Evolutionary conservation across 768 basidiomycete species (phyloP).

Genomic region (Saitozyma sp.): DNA sequence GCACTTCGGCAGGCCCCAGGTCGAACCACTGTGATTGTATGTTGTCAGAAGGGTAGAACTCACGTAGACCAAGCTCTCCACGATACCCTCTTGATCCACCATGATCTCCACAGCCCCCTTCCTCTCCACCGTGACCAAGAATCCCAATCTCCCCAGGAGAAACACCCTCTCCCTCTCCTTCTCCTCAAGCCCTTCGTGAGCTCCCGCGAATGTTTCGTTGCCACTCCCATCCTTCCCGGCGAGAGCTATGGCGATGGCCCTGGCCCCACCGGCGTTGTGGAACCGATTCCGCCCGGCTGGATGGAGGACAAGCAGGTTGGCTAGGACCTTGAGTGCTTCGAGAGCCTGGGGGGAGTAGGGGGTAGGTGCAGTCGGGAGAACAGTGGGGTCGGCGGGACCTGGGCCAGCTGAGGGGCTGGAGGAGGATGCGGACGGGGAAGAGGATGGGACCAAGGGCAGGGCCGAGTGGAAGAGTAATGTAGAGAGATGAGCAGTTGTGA

Average conservation of each 20-base stretch:
- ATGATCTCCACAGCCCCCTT: conserved; percentile 30
- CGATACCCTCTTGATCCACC: conserved; percentile 42
- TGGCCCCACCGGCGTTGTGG: conserved; percentile 21
- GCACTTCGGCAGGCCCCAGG: not conserved
- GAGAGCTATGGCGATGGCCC: conserved; percentile 28
- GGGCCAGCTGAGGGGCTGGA: conserved; percentile 10
- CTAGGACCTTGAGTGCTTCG: conserved; percentile 57
- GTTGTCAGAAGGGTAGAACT: conserved; percentile 11
- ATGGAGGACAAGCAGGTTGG: conserved; percentile 64
- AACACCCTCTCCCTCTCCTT: conserved; percentile 33
- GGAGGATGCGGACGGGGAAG: conserved; percentile 11
- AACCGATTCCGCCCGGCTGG: conserved; percentile 21
- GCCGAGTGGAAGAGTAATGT: conserved; percentile 33
- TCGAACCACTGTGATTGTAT: not conserved
- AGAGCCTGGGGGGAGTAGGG: conserved; percentile 18
- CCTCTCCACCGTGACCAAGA: conserved; percentile 35
- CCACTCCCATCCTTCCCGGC: conserved; percentile 15
- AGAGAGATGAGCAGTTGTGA: conserved; percentile 57
- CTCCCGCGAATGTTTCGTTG: not conserved
- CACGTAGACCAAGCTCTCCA: conserved; percentile 40
- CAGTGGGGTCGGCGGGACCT: not conserved
- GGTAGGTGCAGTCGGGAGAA: not conserved
- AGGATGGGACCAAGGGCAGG: conserved; percentile 18
- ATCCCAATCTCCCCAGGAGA: conserved; percentile 36
- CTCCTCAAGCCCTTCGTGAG: conserved; percentile 4